Evolutionary conservation across 2,329 filamentous ascomycete species (phyloP).

Genomic region (Ophiocordyceps australis): DNA sequence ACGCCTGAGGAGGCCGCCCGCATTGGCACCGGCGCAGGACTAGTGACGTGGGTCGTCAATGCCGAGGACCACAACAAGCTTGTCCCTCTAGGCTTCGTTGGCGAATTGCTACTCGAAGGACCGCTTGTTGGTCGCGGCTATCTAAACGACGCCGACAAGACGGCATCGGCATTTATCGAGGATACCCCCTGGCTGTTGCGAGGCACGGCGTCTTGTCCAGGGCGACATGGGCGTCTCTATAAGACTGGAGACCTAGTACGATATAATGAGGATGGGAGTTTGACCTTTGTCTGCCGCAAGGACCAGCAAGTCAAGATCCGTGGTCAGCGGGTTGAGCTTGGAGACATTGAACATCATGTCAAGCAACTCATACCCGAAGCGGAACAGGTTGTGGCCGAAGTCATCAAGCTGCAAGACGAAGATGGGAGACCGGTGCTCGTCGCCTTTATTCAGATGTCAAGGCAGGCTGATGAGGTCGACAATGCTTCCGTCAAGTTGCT

Average conservation of each 20-base stretch:
- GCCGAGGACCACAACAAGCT: slow-evolving; percentile 3
- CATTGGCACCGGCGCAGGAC: background rate
- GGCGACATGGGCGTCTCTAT: slow-evolving; percentile 13
- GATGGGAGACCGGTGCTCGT: slow-evolving; percentile 2
- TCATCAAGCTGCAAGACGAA: slow-evolving; percentile 1
- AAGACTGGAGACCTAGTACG: slow-evolving; percentile 27
- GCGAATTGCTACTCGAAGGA: slow-evolving; percentile 7
- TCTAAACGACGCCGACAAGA: slow-evolving; percentile 3
- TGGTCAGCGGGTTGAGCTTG: slow-evolving; percentile 31
- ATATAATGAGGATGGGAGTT: slow-evolving; percentile 13
- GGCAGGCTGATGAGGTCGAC: background rate
- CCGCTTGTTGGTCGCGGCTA: slow-evolving; percentile 6
- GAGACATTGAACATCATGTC: slow-evolving; percentile 5
- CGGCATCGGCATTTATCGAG: slow-evolving; percentile 8
- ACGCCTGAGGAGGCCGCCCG: background rate
- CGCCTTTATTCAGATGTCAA: slow-evolving; percentile 2
- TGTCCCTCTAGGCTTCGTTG: slow-evolving; percentile 4
- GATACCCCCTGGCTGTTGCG: slow-evolving; percentile 2
- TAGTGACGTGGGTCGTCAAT: slow-evolving; percentile 5
- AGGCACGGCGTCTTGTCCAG: slow-evolving; percentile 1
- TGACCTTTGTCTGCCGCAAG: slow-evolving; percentile 27
- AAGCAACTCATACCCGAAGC: background rate
- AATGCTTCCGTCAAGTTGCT: background rate
- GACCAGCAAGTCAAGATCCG: slow-evolving; percentile 35
- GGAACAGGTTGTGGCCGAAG: slow-evolving; percentile 2